These are phyloP conservation scores for Podospora didyma DNA, from an alignment of 495 filamentous ascomycete genomes.

Conservation along the genomic window DNA sequence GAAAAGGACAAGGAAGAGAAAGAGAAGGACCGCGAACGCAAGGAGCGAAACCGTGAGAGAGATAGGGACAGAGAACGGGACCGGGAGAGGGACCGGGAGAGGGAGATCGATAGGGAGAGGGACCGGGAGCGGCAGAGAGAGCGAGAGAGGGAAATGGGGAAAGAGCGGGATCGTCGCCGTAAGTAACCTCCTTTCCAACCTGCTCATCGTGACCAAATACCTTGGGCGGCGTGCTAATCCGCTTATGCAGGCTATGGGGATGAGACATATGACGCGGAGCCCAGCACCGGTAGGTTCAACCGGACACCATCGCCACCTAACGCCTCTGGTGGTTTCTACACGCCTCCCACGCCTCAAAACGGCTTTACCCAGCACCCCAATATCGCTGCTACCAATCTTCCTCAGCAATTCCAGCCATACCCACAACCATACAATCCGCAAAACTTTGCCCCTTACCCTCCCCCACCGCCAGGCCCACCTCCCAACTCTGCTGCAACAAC, in stretches of 20 bases:
- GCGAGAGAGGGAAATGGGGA: slow-evolving; percentile 26
- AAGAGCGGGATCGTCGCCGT: slow-evolving; percentile 39
- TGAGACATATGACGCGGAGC: slow-evolving; percentile 26
- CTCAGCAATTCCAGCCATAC: slow-evolving; percentile 15
- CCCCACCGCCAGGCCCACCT: slow-evolving; percentile 33
- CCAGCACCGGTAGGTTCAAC: slow-evolving; percentile 29
- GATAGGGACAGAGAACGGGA: slow-evolving; percentile 15
- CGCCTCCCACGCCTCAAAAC: slow-evolving; percentile 30
- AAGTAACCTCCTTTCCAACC: slow-evolving; percentile 3
- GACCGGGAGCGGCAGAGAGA: slow-evolving; percentile 7
- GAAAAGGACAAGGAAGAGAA: slow-evolving; percentile 33
- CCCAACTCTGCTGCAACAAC: slow-evolving; percentile 15
- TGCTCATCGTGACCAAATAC: neutral
- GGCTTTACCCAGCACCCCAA: slow-evolving; percentile 41
- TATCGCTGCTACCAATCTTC: slow-evolving; percentile 31
- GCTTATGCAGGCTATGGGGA: slow-evolving; percentile 37
- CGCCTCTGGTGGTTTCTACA: slow-evolving; percentile 50
- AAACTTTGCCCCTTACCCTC: slow-evolving; percentile 32
- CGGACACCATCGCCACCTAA: slow-evolving; percentile 45
- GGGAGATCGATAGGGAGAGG: slow-evolving; percentile 12
- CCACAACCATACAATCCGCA: slow-evolving; percentile 28
- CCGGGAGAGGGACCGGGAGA: slow-evolving; percentile 13
- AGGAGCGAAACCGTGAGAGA: slow-evolving; percentile 16
- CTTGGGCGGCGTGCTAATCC: slow-evolving; percentile 1
- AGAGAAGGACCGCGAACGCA: slow-evolving; percentile 24